Conservation (phyloP, 495 filamentous ascomycete genomes). For the Halenospora varia region DNA sequence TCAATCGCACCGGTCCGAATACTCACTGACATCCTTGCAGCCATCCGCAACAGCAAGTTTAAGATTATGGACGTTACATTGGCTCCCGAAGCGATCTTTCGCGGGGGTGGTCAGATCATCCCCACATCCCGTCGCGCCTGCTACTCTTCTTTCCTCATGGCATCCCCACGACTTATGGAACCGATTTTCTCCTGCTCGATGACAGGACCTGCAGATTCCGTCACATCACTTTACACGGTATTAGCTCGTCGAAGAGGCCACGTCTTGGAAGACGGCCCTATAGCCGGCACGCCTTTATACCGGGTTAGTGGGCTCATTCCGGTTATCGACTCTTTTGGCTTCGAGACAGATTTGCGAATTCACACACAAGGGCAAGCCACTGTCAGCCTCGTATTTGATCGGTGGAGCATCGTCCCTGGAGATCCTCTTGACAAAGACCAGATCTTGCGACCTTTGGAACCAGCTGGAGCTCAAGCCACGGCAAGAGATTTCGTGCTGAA, state of each 20-base stretch:
- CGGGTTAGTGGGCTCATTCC: slow-evolving; percentile 85
- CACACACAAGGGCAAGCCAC: slow-evolving; percentile 92
- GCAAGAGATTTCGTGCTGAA: slow-evolving; percentile 95
- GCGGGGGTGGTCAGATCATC: slow-evolving; percentile 95
- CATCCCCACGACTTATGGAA: slow-evolving; percentile 92
- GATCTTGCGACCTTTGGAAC: slow-evolving; percentile 78
- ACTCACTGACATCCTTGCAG: slow-evolving; percentile 35
- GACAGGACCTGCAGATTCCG: slow-evolving; percentile 88
- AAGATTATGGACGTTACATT: slow-evolving; percentile 86
- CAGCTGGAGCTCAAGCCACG: slow-evolving; percentile 78
- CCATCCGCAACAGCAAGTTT: slow-evolving; percentile 96
- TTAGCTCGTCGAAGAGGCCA: slow-evolving; percentile 85
- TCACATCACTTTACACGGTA: slow-evolving; percentile 85
- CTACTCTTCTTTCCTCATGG: slow-evolving; percentile 95
- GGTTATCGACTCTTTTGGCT: slow-evolving; percentile 94
- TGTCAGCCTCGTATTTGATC: slow-evolving; percentile 89
- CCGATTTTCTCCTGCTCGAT: slow-evolving; percentile 89
- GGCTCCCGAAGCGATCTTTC: slow-evolving; percentile 84
- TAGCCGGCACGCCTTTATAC: slow-evolving; percentile 95
- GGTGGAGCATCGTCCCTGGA: slow-evolving; percentile 92
- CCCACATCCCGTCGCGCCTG: slow-evolving; percentile 87
- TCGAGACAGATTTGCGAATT: slow-evolving; percentile 94
- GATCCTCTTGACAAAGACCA: slow-evolving; percentile 89
- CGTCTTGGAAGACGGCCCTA: slow-evolving; percentile 87
- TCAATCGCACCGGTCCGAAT: slow-evolving; percentile 7